These are phyloP conservation scores for Cokeromyces recurvatus DNA, from an alignment of 371 early-diverging fungal species.

Conservation along the genomic window DNA sequence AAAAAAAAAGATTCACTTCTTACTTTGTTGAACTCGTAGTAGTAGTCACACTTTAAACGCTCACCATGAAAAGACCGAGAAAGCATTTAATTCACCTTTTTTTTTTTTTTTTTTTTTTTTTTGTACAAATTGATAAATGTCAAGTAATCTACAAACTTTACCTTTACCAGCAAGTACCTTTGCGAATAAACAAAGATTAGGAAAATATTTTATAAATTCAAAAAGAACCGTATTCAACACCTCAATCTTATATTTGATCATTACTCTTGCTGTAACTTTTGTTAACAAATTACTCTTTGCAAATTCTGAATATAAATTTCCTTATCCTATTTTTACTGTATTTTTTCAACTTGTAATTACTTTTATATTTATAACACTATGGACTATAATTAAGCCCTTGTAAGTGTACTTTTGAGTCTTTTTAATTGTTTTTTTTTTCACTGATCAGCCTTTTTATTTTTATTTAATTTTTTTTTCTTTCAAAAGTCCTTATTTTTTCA, in stretches of 20 bases:
- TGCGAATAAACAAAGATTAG: slow-evolving; percentile 1
- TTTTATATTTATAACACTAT: slow-evolving; percentile 37
- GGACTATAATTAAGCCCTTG: slow-evolving; percentile 37
- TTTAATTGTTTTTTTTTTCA: too few species aligned
- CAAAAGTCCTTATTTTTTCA: neutral
- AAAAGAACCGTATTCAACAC: slow-evolving; percentile 15
- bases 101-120: too few species aligned
- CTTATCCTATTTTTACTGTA: slow-evolving; percentile 55
- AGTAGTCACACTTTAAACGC: too few species aligned
- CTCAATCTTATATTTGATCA: slow-evolving; percentile 44
- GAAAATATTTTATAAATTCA: slow-evolving; percentile 3
- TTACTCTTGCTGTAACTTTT: slow-evolving; percentile 50
- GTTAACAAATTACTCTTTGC: slow-evolving; percentile 57
- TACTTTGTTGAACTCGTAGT: too few species aligned
- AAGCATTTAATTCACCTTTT: too few species aligned
- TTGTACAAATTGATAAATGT: too few species aligned
- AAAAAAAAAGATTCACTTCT: too few species aligned
- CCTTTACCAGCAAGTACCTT: slow-evolving; percentile 17
- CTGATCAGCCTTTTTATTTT: too few species aligned
- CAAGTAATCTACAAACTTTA: too few species aligned
- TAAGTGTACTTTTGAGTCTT: too few species aligned
- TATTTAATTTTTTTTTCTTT: too few species aligned
- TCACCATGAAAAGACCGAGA: too few species aligned
- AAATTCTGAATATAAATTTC: slow-evolving; percentile 47
- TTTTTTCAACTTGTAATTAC: slow-evolving; percentile 53